Evolutionary conservation across 192 early-diverging fungal genomes (phyloP).

Genomic region (Coemansia sp.): DNA sequence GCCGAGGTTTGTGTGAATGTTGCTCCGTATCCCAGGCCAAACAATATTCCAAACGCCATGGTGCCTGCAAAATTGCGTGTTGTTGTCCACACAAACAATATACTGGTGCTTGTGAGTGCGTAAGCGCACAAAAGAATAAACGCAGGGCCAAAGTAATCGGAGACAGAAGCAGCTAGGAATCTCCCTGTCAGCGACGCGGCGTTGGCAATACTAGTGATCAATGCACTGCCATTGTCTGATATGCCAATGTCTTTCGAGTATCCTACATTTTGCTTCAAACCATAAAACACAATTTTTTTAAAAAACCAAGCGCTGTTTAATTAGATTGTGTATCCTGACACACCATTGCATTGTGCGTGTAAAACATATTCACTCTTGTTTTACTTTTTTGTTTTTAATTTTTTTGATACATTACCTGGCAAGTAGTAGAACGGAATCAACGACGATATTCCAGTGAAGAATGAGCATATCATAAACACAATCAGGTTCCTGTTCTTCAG

Average conservation of each 20-base stretch:
- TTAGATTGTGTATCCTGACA: too few species aligned
- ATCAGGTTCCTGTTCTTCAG: slow-evolving; percentile 31
- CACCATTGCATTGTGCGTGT: too few species aligned
- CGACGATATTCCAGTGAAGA: slow-evolving; percentile 45
- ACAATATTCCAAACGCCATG: slow-evolving; percentile 54
- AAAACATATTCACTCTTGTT: neutral
- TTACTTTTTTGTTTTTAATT: neutral
- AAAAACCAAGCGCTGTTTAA: too few species aligned
- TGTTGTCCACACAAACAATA: slow-evolving; percentile 43
- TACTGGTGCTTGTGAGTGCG: slow-evolving; percentile 28
- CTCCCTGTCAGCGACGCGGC: slow-evolving; percentile 41
- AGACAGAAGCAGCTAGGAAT: slow-evolving; percentile 22
- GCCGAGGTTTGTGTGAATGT: slow-evolving; percentile 53
- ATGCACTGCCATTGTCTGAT: slow-evolving; percentile 27
- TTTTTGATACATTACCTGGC: slow-evolving; percentile 28
- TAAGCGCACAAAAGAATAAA: slow-evolving; percentile 33
- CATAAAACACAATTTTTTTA: too few species aligned
- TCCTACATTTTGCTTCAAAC: slow-evolving; percentile 9
- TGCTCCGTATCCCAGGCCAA: slow-evolving; percentile 53
- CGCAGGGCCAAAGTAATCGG: slow-evolving; percentile 43
- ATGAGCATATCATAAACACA: slow-evolving; percentile 26
- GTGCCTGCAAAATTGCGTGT: slow-evolving; percentile 41
- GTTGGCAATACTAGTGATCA: slow-evolving; percentile 49
- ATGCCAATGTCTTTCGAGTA: slow-evolving; percentile 46
- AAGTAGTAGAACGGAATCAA: slow-evolving; percentile 52